These are phyloP conservation scores for Talaromyces trachyspermus DNA, from an alignment of 495 filamentous ascomycete species.

Conservation along the genomic window DNA sequence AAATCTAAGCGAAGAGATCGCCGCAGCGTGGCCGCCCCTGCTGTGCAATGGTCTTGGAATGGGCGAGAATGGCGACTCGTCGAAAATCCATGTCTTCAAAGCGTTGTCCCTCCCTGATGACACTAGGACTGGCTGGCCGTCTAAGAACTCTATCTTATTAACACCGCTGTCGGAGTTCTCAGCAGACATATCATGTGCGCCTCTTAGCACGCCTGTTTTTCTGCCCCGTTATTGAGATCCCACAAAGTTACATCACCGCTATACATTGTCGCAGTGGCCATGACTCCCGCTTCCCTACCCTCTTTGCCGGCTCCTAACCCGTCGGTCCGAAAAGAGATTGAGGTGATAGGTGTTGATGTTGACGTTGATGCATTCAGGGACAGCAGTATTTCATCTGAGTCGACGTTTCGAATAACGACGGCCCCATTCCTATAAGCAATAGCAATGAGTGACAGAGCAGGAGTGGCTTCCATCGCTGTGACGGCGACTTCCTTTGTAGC, in stretches of 20 bases:
- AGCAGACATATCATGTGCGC: constrained; percentile 67
- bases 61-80: constrained; percentile 76
- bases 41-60: constrained; percentile 77
- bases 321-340: constrained; percentile 86
- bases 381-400: constrained; percentile 62
- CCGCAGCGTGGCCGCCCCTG: constrained; percentile 79
- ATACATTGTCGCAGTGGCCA: constrained; percentile 67
- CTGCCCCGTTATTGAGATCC: constrained; percentile 88
- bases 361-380: constrained; percentile 53
- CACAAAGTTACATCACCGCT: constrained; percentile 89
- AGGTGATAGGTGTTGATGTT: constrained; percentile 52
- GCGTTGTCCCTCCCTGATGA: constrained; percentile 91
- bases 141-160: constrained; percentile 79
- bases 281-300: constrained; percentile 69
- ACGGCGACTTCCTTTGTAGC: constrained; percentile 61
- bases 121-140: constrained; percentile 84
- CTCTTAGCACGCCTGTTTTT: constrained; percentile 71
- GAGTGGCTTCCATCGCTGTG: constrained; percentile 73
- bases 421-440: constrained; percentile 76
- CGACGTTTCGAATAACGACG: constrained; percentile 72
- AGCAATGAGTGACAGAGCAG: constrained; percentile 77
- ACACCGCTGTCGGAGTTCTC: constrained; percentile 51
- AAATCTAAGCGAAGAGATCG: constrained; percentile 73
- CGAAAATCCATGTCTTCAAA: constrained; percentile 91
- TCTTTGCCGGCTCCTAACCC: constrained; percentile 85